Evolutionary conservation across 75 land plant genomes (phyloP).

Genomic region (Cunninghamia lanceolata): DNA sequence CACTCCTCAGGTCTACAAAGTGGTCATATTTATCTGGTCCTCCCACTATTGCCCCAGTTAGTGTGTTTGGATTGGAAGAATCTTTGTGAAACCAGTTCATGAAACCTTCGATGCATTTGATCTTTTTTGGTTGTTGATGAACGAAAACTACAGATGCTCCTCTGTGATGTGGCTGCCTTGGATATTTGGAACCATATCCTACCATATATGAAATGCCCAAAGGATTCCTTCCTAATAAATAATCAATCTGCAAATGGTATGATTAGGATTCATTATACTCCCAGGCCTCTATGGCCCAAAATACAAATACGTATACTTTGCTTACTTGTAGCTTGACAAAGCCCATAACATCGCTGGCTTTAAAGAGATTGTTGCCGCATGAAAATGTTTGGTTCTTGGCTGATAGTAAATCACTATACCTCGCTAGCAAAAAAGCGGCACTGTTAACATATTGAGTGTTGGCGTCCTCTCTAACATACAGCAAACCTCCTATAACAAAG

Average conservation of each 20-base stretch:
- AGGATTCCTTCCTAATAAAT: too few relatives aligned
- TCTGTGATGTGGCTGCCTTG: conserved; percentile 64
- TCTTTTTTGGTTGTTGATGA: background rate
- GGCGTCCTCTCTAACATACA: conserved; percentile 76
- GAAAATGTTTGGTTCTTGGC: conserved; percentile 25
- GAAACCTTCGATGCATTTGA: conserved; percentile 58
- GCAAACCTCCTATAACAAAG: conserved; percentile 50
- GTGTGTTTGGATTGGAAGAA: conserved; percentile 53
- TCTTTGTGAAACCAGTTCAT: conserved; percentile 39
- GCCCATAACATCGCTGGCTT: conserved; percentile 14
- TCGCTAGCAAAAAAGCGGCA: conserved; percentile 36
- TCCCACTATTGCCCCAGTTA: conserved; percentile 72
- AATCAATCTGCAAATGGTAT: conserved; percentile 50
- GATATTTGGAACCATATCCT: conserved; percentile 37
- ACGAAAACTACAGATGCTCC: conserved; percentile 47
- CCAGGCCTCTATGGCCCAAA: too few relatives aligned
- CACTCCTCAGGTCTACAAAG: conserved; percentile 50
- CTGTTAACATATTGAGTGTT: conserved; percentile 81
- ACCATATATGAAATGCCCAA: too few relatives aligned
- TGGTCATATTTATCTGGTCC: conserved; percentile 69
- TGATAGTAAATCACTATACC: conserved; percentile 16
- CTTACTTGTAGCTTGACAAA: conserved; percentile 1
- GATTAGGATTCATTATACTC: conserved; percentile 38
- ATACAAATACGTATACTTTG: too few relatives aligned
- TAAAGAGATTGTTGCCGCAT: conserved; percentile 36